Conservation (phyloP, 169 alveolate genomes). For the Neospora caninum region DNA sequence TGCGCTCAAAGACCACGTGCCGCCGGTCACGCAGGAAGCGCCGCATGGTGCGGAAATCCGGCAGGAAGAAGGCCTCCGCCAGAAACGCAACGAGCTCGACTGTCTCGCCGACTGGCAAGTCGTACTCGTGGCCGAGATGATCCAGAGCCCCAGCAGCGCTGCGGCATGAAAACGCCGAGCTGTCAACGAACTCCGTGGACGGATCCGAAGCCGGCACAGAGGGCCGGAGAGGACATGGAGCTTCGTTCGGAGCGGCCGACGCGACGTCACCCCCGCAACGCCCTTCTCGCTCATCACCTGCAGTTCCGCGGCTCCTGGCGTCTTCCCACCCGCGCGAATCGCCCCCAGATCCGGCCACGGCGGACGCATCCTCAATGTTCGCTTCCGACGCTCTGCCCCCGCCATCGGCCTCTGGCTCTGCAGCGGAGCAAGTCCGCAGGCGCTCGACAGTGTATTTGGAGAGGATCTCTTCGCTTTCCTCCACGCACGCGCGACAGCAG, state of each 20-base stretch:
- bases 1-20: background rate
- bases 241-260: too few relatives aligned
- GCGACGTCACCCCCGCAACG: background rate
- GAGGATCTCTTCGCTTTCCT: slow-evolving; percentile 12
- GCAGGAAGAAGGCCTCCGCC: slow-evolving; percentile 32
- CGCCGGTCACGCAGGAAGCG: slow-evolving; percentile 36
- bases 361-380: too few relatives aligned
- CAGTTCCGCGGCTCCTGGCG: background rate
- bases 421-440: background rate
- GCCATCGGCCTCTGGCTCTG: too few relatives aligned
- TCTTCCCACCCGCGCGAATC: background rate
- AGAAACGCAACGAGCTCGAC: slow-evolving; percentile 29
- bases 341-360: too few relatives aligned
- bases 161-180: background rate
- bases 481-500: slow-evolving; percentile 54
- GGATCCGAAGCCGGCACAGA: background rate
- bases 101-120: slow-evolving; percentile 34
- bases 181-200: background rate
- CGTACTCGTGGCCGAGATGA: background rate
- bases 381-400: too few relatives aligned
- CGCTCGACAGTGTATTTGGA: background rate
- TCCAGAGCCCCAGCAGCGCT: background rate
- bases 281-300: background rate
- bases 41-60: slow-evolving; percentile 53
- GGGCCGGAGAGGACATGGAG: background rate